phyloP scores from a whole-genome alignment of 1,284 basidiomycete genomes.

The Moesziomyces parantarcticus region DNA sequence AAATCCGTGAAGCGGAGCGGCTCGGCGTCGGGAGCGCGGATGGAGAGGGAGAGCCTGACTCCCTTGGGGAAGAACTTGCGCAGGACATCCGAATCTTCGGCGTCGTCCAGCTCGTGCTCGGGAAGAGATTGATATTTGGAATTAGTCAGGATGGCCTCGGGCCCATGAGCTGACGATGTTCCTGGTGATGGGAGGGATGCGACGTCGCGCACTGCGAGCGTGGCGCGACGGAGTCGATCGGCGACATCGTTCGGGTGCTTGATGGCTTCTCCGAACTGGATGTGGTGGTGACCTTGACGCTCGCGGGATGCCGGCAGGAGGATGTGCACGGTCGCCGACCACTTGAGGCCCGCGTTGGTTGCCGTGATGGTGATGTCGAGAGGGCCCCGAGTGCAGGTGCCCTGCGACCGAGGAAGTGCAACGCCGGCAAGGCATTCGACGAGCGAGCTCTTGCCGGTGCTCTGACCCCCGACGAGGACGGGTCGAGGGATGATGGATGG shows the following conservation, averaged over 20 bases:
- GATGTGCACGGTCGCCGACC: constrained; percentile 13
- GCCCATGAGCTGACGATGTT: neutral
- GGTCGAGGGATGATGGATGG: constrained; percentile 8
- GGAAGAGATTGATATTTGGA: constrained; percentile 11
- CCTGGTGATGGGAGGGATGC: neutral
- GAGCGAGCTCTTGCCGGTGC: constrained; percentile 29
- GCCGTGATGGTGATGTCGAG: constrained; percentile 25
- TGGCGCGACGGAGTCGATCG: constrained; percentile 23
- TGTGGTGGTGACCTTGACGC: neutral
- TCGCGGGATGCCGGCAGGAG: constrained; percentile 1
- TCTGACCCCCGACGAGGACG: constrained; percentile 25
- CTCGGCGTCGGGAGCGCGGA: constrained; percentile 12
- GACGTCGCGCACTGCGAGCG: constrained; percentile 16
- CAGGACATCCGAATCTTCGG: constrained; percentile 11
- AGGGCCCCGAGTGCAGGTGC: constrained; percentile 27
- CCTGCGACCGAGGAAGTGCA: constrained; percentile 15
- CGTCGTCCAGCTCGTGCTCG: constrained; percentile 10
- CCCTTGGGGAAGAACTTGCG: constrained; percentile 21
- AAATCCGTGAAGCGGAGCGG: constrained; percentile 34
- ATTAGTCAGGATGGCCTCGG: neutral
- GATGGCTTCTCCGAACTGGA: constrained; percentile 18
- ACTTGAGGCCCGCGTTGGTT: neutral
- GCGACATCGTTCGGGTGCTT: constrained; percentile 14
- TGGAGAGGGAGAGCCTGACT: constrained; percentile 8
- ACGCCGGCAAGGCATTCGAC: constrained; percentile 31